Evolutionary conservation across 805 yeast genomes (phyloP).

Genomic region (Saturnispora ahearnii): DNA sequence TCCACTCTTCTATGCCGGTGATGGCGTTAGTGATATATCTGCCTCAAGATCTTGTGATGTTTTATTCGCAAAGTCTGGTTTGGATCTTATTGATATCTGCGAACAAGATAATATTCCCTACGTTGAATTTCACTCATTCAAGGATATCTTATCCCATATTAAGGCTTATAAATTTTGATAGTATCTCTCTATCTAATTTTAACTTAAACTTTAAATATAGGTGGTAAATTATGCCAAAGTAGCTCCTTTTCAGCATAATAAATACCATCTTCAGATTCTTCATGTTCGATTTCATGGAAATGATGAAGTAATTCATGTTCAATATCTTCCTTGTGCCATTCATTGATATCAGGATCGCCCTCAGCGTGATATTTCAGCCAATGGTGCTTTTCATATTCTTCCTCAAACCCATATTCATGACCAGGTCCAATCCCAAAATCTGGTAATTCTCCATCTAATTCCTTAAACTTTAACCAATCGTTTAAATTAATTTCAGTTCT

Average conservation of each 20-base stretch:
- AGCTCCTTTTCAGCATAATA: slow-evolving; percentile 5
- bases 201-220: neutral
- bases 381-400: slow-evolving; percentile 90
- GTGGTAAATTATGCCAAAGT: slow-evolving; percentile 4
- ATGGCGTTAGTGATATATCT: slow-evolving; percentile 90
- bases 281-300: slow-evolving; percentile 66
- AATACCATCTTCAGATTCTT: slow-evolving; percentile 40
- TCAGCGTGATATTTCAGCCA: slow-evolving; percentile 77
- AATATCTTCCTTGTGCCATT: slow-evolving; percentile 79
- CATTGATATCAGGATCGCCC: slow-evolving; percentile 71
- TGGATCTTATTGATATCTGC: slow-evolving; percentile 83
- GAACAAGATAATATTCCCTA: slow-evolving; percentile 72
- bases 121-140: slow-evolving; percentile 69
- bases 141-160: slow-evolving; percentile 61
- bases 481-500: slow-evolving; percentile 37
- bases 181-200: neutral
- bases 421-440: slow-evolving; percentile 84
- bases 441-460: slow-evolving; percentile 66
- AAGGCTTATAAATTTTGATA: slow-evolving; percentile 16
- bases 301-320: slow-evolving; percentile 83
- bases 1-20: slow-evolving; percentile 85
- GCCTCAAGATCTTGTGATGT: slow-evolving; percentile 95
- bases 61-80: slow-evolving; percentile 87
- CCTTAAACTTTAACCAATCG: slow-evolving; percentile 60
- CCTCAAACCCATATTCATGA: slow-evolving; percentile 88